Evolutionary conservation across 1,139 yeast species (phyloP), one percentile per base, ranked within the genome.

Genomic region (Pichia terricola): DNA sequence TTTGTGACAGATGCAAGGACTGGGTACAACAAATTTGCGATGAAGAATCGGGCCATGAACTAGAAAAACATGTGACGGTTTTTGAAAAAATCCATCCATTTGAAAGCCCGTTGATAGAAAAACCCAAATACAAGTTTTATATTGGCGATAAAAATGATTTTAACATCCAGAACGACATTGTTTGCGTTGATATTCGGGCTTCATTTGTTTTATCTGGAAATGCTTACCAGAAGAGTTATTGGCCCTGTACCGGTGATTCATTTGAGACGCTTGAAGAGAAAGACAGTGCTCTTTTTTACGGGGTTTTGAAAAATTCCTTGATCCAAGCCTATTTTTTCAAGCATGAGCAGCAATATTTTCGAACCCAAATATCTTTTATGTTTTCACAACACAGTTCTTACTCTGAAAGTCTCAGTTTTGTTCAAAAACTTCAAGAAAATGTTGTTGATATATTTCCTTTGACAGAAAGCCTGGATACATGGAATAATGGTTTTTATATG

Each of bases 301-400:
- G 22, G 22, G 22, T 1, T 16, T 16, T 16, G 22, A 16, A 16
- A 16, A 16, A 16, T 16, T 16, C 22, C 22, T 16, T 16, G 22
- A 16, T 16, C 22, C 22, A 16, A 16, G 22, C 22, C 22, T 16
- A 16, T 16, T 16, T 16, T 16, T 16, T 16, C 2, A 16, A 16
- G 22, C 22, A 16, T 16, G 22, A 16, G 2, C 22, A 16, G 22
- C 22, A 16, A 16, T 16, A 16, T 16, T 16, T 16, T 16, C 22
- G 22, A 16, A 16, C 22, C 22, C 22, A 43, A 8, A 31, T 53
- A 1, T 41, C 40, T 33, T 48, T 46, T 34, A 39, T 52, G 5
- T 47, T 44, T 41, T 48, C 50, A 3, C 42, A 54, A 28, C 56
- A 53, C 31, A 52, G 55, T 28, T 47, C 53, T 2, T 51, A 45